Evolutionary conservation across 768 basidiomycete species (phyloP), one percentile per base, ranked within the genome.

Genomic region (Pholiota microspora): DNA sequence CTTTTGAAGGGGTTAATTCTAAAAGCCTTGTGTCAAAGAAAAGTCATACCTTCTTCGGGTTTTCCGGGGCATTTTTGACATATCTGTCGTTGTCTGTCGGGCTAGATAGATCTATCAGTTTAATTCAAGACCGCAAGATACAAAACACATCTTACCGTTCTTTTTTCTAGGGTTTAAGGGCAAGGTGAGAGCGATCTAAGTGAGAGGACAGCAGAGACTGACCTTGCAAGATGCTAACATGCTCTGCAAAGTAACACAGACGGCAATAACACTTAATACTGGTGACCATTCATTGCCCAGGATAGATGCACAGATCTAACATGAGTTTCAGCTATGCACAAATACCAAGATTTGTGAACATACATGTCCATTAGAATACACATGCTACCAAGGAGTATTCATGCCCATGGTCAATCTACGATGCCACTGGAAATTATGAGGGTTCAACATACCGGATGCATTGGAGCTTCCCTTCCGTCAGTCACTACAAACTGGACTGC

Each of bases 161-260:
- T 56, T 75, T 75, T 63, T 73, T 75, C 75, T 74, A 59, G 10
- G 18, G 9, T 16, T 28, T 21, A 6, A 8, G 16, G 40, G 45
- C n/a, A 18, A 21, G 29, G 2, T 44, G 15, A 28, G n/a, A 16
- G 51, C 21, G 49, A 38, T 24, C 15, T 16, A 46, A 59, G n/a
- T 38, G 35, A 36, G 16, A 54, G 46, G 15, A 45, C 16, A 24
- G 15, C 29, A 34, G 44, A 3, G 44, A 55, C 59, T 44, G 58
- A 89, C 92, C 84, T 91, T 94, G 82, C 89, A 92, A 6, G 89
- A 92, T 21, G 91, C 93, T 54, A 95, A 78, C 93, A 95, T 95
- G 63, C 89, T 91, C 73, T 94, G 93, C 45, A 95, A 71, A 3
- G 92, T 94, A 15, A 93, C 81, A 63, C 90, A 93, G 38, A 94